Percentiles rank a stretch among this genome's conserved stretches.
phyloP scores from a whole-genome alignment of 2,329 filamentous ascomycete species.

The Venturia effusa region DNA sequence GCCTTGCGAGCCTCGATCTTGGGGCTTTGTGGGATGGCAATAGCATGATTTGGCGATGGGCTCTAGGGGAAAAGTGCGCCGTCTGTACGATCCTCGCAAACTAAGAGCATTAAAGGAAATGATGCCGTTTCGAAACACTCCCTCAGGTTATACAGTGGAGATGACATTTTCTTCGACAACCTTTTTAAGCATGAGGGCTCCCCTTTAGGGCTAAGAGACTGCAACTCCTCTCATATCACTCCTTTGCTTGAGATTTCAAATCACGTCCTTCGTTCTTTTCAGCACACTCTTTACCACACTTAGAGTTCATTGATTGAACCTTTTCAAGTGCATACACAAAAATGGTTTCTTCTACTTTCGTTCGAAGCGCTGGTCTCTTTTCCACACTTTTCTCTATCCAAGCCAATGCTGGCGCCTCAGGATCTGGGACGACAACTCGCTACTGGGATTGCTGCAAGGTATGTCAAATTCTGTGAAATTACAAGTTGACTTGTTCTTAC shows the following conservation, averaged over 20 bases:
- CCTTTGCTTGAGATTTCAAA: neutral
- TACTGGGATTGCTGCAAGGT: constrained; percentile 56
- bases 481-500: neutral
- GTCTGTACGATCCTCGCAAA: neutral
- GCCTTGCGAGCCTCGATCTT: neutral
- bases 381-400: neutral
- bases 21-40: neutral
- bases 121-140: neutral
- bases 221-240: neutral
- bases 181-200: neutral
- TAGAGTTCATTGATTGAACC: neutral
- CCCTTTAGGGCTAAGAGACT: neutral
- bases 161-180: neutral
- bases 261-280: neutral
- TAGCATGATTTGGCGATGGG: neutral
- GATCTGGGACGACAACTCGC: constrained; percentile 24
- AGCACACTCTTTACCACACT: neutral
- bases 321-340: neutral
- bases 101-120: neutral
- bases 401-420: constrained; percentile 13
- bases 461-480: neutral
- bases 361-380: neutral
- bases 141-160: neutral
- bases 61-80: neutral
- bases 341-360: constrained; percentile 1